Conservation (phyloP, 1,284 basidiomycete genomes). For the Hemileccinum hortonii region DNA sequence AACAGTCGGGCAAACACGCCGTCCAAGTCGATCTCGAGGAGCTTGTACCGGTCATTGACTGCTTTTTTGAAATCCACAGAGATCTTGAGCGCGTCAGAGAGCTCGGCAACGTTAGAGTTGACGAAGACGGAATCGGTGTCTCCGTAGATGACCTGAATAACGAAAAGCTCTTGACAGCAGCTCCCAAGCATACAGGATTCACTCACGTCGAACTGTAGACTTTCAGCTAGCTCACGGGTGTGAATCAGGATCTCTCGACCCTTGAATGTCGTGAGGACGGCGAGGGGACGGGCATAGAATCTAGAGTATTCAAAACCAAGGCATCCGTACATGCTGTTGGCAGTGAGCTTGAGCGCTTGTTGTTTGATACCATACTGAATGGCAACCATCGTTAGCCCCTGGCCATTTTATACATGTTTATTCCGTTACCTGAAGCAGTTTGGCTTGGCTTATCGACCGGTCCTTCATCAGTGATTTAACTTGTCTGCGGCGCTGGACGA, state of each 20-base stretch:
- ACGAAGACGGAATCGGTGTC: constrained; percentile 99
- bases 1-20: constrained; percentile 92
- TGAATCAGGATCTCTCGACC: constrained; percentile 96
- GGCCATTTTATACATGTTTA: background rate
- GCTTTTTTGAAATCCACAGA: constrained; percentile 92
- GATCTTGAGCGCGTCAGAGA: constrained; percentile 87
- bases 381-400: constrained; percentile 9
- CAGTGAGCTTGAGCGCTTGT: constrained; percentile 95
- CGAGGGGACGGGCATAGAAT: constrained; percentile 96
- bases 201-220: constrained; percentile 82
- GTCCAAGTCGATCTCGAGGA: constrained; percentile 97
- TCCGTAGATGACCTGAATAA: constrained; percentile 88
- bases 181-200: background rate
- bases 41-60: constrained; percentile 93
- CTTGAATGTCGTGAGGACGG: constrained; percentile 96
- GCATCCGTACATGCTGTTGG: constrained; percentile 99
- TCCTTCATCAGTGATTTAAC: constrained; percentile 98
- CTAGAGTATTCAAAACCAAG: constrained; percentile 96
- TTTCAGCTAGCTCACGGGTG: constrained; percentile 91
- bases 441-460: constrained; percentile 69
- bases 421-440: constrained; percentile 75
- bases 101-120: constrained; percentile 91
- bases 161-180: background rate
- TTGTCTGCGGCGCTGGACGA: constrained; percentile 85
- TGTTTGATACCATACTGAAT: constrained; percentile 95